Evolutionary conservation across 139 green algal species (phyloP).

Genomic region (Volvox reticuliferus): DNA sequence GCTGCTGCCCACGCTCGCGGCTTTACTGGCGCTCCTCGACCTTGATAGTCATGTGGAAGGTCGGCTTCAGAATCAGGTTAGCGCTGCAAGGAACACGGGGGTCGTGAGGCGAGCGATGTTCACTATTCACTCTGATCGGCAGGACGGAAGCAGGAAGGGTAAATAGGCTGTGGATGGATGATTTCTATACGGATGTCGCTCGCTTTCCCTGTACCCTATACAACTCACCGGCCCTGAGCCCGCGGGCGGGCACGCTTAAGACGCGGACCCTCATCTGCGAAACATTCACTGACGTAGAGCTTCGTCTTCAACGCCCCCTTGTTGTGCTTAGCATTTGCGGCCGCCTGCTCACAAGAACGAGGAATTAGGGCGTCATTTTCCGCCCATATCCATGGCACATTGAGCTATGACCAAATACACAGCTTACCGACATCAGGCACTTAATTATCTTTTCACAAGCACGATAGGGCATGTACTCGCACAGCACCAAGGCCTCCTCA

Average conservation of each 20-base stretch:
- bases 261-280: conserved; percentile 81
- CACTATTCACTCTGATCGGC: neutral
- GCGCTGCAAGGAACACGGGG: conserved; percentile 55
- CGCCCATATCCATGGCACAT: neutral
- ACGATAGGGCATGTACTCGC: conserved; percentile 96
- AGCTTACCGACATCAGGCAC: conserved; percentile 77
- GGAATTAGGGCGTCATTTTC: neutral
- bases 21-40: conserved; percentile 61
- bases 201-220: neutral
- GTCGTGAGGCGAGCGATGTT: neutral
- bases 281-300: conserved; percentile 88
- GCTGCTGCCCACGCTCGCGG: too few species aligned
- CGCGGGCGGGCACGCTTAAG: conserved; percentile 88
- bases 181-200: neutral
- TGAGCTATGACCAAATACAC: neutral
- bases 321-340: conserved; percentile 97
- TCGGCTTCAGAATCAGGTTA: conserved; percentile 84
- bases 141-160: neutral
- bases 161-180: neutral
- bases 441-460: conserved; percentile 84
- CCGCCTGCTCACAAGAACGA: conserved; percentile 69
- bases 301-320: conserved; percentile 88
- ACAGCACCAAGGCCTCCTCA: conserved; percentile 94
- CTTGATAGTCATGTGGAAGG: conserved; percentile 87
- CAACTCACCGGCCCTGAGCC: conserved; percentile 83